Conservation (phyloP, 805 yeast genomes). For the Wickerhamiella sorbophila region DNA sequence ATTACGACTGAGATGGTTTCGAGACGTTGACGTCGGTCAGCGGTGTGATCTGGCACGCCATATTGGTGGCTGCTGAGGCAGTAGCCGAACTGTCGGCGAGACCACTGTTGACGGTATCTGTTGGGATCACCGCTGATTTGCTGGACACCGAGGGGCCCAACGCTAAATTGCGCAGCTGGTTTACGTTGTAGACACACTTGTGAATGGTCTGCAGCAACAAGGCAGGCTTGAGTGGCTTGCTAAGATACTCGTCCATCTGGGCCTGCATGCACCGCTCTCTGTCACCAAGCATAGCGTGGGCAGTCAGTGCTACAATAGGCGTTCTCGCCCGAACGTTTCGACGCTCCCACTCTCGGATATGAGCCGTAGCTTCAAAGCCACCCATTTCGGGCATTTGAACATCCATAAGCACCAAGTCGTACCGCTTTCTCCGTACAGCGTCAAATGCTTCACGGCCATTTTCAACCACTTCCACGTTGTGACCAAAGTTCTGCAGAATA, state of each 20-base stretch:
- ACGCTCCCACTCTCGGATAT: slow-evolving; percentile 78
- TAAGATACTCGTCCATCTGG: slow-evolving; percentile 84
- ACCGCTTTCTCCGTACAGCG: slow-evolving; percentile 50
- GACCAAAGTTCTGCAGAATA: slow-evolving; percentile 75
- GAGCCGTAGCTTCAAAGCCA: slow-evolving; percentile 81
- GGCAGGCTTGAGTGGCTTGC: slow-evolving; percentile 77
- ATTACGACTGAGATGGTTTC: background rate
- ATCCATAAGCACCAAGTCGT: slow-evolving; percentile 81
- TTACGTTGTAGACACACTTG: slow-evolving; percentile 51
- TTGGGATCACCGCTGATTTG: slow-evolving; percentile 12
- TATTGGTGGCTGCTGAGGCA: slow-evolving; percentile 18
- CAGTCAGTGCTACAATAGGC: slow-evolving; percentile 81
- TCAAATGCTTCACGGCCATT: slow-evolving; percentile 75
- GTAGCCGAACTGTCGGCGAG: slow-evolving; percentile 20
- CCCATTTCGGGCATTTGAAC: slow-evolving; percentile 96
- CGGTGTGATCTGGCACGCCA: slow-evolving; percentile 5
- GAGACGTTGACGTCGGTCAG: too few relatives aligned
- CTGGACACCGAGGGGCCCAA: slow-evolving; percentile 22
- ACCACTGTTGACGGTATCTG: slow-evolving; percentile 15
- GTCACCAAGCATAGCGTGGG: slow-evolving; percentile 91
- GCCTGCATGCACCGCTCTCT: slow-evolving; percentile 74
- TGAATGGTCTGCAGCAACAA: slow-evolving; percentile 71
- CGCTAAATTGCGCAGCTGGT: slow-evolving; percentile 26
- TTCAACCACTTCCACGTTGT: slow-evolving; percentile 69
- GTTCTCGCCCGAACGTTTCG: slow-evolving; percentile 61